Percentiles rank a stretch among this genome's conserved stretches.
phyloP scores from a whole-genome alignment of 2,329 filamentous ascomycete genomes.

The Colletotrichum sublineola region DNA sequence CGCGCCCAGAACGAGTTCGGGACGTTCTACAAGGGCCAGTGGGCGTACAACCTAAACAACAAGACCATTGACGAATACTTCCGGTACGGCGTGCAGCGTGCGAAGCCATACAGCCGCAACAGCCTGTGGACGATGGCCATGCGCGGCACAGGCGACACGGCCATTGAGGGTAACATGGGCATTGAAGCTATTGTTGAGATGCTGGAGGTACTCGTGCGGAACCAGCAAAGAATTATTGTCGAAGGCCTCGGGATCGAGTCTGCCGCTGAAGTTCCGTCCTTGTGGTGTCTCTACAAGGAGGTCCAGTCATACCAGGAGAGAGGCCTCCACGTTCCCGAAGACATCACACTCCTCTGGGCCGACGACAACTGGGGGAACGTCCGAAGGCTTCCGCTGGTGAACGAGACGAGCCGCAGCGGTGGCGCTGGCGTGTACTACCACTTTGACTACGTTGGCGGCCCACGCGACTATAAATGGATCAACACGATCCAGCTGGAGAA shows the following conservation, averaged over 20 bases:
- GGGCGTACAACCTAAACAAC: slow-evolving; percentile 80
- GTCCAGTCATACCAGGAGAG: slow-evolving; percentile 77
- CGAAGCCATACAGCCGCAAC: slow-evolving; percentile 74
- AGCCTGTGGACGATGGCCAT: slow-evolving; percentile 77
- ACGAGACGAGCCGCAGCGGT: slow-evolving; percentile 70
- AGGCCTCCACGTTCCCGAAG: slow-evolving; percentile 71
- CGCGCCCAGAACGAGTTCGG: slow-evolving; percentile 69
- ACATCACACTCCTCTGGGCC: slow-evolving; percentile 76
- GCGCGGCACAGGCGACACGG: slow-evolving; percentile 77
- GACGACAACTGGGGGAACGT: slow-evolving; percentile 80
- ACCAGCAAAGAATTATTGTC: slow-evolving; percentile 70
- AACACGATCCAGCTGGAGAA: slow-evolving; percentile 74
- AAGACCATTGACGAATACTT: slow-evolving; percentile 77
- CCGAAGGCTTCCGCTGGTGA: slow-evolving; percentile 69
- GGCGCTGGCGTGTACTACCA: slow-evolving; percentile 77
- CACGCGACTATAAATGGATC: slow-evolving; percentile 69
- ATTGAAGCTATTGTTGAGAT: slow-evolving; percentile 68
- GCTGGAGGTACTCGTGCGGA: slow-evolving; percentile 70
- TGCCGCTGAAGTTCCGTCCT: slow-evolving; percentile 70
- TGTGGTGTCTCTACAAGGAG: slow-evolving; percentile 83
- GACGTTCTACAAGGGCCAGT: slow-evolving; percentile 69
- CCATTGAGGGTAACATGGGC: slow-evolving; percentile 65
- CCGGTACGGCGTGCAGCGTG: slow-evolving; percentile 73
- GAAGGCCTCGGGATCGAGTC: slow-evolving; percentile 66
- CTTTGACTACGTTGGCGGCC: slow-evolving; percentile 65